Conservation (phyloP, 1,284 basidiomycete genomes). For the Pascua guehoae region DNA sequence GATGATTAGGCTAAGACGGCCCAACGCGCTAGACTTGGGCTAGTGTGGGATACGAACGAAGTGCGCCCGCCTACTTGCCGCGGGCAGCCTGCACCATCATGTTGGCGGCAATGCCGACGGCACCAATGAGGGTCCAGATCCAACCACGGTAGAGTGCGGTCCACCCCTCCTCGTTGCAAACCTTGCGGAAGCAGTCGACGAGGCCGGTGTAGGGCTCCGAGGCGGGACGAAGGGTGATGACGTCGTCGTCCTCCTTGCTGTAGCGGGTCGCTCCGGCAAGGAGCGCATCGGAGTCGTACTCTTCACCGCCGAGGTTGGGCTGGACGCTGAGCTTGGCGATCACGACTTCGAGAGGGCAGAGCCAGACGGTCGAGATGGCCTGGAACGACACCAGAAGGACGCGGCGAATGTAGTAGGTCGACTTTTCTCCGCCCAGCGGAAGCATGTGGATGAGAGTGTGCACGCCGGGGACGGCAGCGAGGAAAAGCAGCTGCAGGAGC, state of each 20-base stretch:
- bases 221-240: constrained; percentile 76
- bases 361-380: constrained; percentile 59
- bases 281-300: constrained; percentile 58
- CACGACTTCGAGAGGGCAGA: constrained; percentile 79
- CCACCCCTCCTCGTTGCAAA: constrained; percentile 75
- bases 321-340: constrained; percentile 73
- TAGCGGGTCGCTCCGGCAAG: constrained; percentile 50
- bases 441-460: not conserved
- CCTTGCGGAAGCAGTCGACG: constrained; percentile 69
- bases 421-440: not conserved
- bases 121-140: constrained; percentile 62
- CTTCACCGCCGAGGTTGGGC: constrained; percentile 63
- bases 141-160: constrained; percentile 74
- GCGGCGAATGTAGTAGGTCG: not conserved
- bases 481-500: constrained; percentile 54
- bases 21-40: too few relatives aligned
- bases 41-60: too few relatives aligned
- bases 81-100: too few relatives aligned
- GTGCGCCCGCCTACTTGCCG: too few relatives aligned
- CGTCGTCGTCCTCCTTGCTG: constrained; percentile 65
- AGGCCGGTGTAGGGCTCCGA: constrained; percentile 76
- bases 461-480: too few relatives aligned
- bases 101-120: too few relatives aligned
- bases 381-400: constrained; percentile 52
- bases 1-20: too few relatives aligned